Percentiles rank a stretch among this genome's conserved stretches.
Evolutionary conservation across 2,329 filamentous ascomycete genomes (phyloP).

Genomic region (Hypomyces perniciosus): DNA sequence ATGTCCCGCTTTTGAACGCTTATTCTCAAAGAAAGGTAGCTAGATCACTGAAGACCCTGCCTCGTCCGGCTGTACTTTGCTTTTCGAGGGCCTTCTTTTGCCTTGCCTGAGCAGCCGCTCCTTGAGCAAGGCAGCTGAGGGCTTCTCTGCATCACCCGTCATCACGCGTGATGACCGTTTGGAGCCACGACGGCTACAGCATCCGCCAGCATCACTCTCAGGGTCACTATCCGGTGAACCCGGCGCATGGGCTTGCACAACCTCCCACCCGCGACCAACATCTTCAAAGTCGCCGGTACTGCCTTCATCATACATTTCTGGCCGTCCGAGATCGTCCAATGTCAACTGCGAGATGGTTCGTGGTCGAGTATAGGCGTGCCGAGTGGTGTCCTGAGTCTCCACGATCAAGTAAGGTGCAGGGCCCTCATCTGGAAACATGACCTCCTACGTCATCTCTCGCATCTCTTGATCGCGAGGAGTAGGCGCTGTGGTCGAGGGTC

Average conservation of each 20-base stretch:
- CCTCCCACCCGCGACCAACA: background rate
- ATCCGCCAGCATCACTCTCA: background rate
- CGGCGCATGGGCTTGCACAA: background rate
- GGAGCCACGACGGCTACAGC: background rate
- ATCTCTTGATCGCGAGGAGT: constrained; percentile 36
- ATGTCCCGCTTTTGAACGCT: background rate
- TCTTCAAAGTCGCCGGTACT: background rate
- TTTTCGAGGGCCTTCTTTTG: background rate
- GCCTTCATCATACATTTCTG: background rate
- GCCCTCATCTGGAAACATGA: constrained; percentile 30
- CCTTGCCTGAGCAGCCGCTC: background rate
- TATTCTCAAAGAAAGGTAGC: background rate
- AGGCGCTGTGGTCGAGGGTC: constrained; percentile 11
- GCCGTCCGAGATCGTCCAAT: constrained; percentile 1
- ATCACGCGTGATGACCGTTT: background rate
- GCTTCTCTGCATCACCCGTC: background rate
- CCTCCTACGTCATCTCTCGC: constrained; percentile 41
- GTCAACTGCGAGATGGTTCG: constrained; percentile 10
- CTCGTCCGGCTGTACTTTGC: background rate
- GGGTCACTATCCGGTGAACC: background rate
- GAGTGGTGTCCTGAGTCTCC: constrained; percentile 24
- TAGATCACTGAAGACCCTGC: too few relatives aligned
- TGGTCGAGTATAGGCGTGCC: constrained; percentile 10
- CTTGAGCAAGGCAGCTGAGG: background rate
- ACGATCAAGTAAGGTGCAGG: constrained; percentile 27